phyloP scores from a whole-genome alignment of 1,139 yeast species.

The Trichomonascaceae sp. region DNA sequence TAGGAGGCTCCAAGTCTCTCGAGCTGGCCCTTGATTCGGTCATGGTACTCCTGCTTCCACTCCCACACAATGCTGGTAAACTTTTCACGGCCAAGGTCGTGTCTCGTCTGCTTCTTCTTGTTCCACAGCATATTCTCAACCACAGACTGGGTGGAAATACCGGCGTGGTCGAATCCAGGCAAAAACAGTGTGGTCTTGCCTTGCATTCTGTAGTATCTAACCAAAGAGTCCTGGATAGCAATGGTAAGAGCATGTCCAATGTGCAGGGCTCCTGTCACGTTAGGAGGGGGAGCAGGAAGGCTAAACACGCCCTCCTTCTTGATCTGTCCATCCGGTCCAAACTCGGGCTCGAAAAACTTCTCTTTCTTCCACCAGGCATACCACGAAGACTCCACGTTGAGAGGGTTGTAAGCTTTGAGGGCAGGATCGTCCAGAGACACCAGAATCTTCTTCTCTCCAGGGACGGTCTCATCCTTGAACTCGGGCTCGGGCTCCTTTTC shows the following conservation, averaged over 20 bases:
- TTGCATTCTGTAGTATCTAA: constrained; percentile 92
- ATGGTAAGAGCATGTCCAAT: constrained; percentile 97
- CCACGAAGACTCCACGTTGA: constrained; percentile 94
- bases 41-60: constrained; percentile 94
- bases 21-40: constrained; percentile 72
- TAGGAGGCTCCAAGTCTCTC: constrained; percentile 88
- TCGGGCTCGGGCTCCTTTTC: constrained; percentile 53
- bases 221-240: constrained; percentile 84
- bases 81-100: constrained; percentile 87
- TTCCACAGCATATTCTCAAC: constrained; percentile 96
- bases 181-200: constrained; percentile 87
- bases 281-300: constrained; percentile 98
- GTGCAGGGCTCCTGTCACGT: constrained; percentile 96
- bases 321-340: constrained; percentile 55
- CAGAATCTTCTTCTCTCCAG: constrained; percentile 84
- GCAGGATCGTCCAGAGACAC: constrained; percentile 84
- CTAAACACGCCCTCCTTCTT: constrained; percentile 77
- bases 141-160: constrained; percentile 97
- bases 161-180: constrained; percentile 99
- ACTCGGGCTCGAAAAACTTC: constrained; percentile 81
- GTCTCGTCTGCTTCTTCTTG: constrained; percentile 78
- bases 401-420: constrained; percentile 85
- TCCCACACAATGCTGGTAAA: constrained; percentile 89
- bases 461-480: constrained; percentile 65
- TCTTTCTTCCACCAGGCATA: constrained; percentile 93